Percentiles rank a stretch among this genome's conserved stretches.
Conservation (phyloP, 345 rosid species). For the Angophora floribunda region DNA sequence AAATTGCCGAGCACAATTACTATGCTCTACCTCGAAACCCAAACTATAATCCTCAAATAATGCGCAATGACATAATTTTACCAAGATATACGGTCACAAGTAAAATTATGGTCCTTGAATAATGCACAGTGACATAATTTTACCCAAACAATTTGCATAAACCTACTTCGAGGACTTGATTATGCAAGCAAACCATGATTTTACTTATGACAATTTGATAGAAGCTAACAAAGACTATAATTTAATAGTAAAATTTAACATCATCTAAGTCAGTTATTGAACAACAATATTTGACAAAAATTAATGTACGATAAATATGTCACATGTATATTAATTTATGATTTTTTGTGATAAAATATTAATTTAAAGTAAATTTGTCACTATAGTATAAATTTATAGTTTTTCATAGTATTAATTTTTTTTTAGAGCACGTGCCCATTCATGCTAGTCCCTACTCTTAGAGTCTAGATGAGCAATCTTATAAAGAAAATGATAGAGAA, state of each 20-base stretch:
- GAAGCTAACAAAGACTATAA: too few species aligned
- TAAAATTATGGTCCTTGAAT: background rate
- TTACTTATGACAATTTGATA: too few species aligned
- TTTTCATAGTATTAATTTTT: too few species aligned
- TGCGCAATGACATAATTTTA: background rate
- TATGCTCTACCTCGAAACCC: background rate
- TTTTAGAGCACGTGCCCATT: background rate
- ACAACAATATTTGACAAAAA: background rate
- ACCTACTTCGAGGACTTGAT: background rate
- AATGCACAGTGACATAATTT: background rate
- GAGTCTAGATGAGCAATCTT: background rate
- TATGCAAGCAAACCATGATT: background rate
- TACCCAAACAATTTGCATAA: background rate
- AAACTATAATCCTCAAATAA: background rate
- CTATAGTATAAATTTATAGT: too few species aligned
- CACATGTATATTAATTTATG: rapidly evolving
- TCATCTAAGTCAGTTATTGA: too few species aligned
- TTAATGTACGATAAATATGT: too few species aligned
- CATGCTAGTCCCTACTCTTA: background rate
- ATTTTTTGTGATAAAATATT: too few species aligned
- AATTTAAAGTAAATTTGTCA: too few species aligned
- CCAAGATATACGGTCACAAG: background rate
- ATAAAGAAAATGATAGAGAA: background rate
- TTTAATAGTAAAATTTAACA: too few species aligned
- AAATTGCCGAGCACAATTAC: background rate